phyloP scores from a whole-genome alignment of 1,284 basidiomycete species.

The Polyporus tsugae region DNA sequence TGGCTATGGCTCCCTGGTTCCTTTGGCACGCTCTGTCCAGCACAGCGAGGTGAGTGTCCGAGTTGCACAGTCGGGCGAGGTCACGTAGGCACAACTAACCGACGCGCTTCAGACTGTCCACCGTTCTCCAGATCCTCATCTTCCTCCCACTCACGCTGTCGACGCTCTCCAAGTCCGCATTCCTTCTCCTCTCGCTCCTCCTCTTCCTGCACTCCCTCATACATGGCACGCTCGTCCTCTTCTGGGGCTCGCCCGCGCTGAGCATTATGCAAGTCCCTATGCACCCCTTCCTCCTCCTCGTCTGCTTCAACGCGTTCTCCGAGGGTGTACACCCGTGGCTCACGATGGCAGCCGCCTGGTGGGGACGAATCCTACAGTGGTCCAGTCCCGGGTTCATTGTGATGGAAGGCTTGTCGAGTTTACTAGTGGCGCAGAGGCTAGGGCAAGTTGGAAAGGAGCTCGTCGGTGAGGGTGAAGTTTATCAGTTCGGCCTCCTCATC shows the following conservation, averaged over 20 bases:
- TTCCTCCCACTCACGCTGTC: constrained; percentile 85
- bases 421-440: constrained; percentile 82
- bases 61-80: neutral
- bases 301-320: constrained; percentile 83
- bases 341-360: constrained; percentile 65
- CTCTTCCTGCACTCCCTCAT: constrained; percentile 78
- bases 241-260: constrained; percentile 72
- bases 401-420: constrained; percentile 84
- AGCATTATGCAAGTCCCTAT: constrained; percentile 81
- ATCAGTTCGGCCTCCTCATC: constrained; percentile 79
- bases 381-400: constrained; percentile 82
- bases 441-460: constrained; percentile 79
- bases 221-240: constrained; percentile 73
- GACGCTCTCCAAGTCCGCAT: constrained; percentile 80
- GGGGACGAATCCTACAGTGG: constrained; percentile 76
- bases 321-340: constrained; percentile 67
- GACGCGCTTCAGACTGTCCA: constrained; percentile 62
- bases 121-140: constrained; percentile 81
- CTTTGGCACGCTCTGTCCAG: constrained; percentile 72
- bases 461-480: constrained; percentile 72
- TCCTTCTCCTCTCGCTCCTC: constrained; percentile 82
- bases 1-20: constrained; percentile 54
- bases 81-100: neutral
- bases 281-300: constrained; percentile 81
- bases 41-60: constrained; percentile 61